A percentile compares a stretch with the other conserved stretches of the same genome.
Conservation (phyloP, 768 basidiomycete species). For the Xerocomus potaroensis region DNA sequence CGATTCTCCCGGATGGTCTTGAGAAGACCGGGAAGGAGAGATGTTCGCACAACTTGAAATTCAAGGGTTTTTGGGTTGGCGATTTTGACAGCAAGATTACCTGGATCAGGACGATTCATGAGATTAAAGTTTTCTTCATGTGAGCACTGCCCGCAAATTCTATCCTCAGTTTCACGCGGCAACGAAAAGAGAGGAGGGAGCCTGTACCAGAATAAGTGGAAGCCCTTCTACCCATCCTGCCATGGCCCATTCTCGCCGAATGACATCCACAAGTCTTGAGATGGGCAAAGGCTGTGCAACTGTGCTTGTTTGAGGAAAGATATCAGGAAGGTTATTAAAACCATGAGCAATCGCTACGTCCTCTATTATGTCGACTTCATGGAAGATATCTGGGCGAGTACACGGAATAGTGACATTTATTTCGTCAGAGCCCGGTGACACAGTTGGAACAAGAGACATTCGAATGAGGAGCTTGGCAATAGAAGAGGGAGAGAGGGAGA, state of each 20-base stretch:
- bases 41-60: slow-evolving; percentile 97
- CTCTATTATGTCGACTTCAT: slow-evolving; percentile 98
- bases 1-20: slow-evolving; percentile 98
- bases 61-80: slow-evolving; percentile 97
- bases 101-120: slow-evolving; percentile 83
- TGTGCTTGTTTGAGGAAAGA: slow-evolving; percentile 91
- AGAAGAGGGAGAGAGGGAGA: slow-evolving; percentile 60
- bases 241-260: slow-evolving; percentile 87
- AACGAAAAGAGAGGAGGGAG: not conserved
- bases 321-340: slow-evolving; percentile 92
- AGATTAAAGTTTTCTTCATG: slow-evolving; percentile 98
- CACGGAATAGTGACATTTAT: slow-evolving; percentile 77
- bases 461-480: slow-evolving; percentile 70
- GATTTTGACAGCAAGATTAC: slow-evolving; percentile 78
- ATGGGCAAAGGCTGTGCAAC: slow-evolving; percentile 90
- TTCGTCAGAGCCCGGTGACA: slow-evolving; percentile 52
- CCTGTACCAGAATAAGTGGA: slow-evolving; percentile 80
- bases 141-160: slow-evolving; percentile 64
- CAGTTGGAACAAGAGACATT: slow-evolving; percentile 70
- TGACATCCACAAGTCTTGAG: slow-evolving; percentile 84
- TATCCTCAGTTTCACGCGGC: slow-evolving; percentile 4
- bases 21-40: slow-evolving; percentile 90
- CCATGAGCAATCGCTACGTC: slow-evolving; percentile 97
- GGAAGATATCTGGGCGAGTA: slow-evolving; percentile 97
- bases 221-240: slow-evolving; percentile 96